Base-by-base conservation (phyloP, 495 filamentous ascomycete species). In the Tirmania nivea region DNA sequence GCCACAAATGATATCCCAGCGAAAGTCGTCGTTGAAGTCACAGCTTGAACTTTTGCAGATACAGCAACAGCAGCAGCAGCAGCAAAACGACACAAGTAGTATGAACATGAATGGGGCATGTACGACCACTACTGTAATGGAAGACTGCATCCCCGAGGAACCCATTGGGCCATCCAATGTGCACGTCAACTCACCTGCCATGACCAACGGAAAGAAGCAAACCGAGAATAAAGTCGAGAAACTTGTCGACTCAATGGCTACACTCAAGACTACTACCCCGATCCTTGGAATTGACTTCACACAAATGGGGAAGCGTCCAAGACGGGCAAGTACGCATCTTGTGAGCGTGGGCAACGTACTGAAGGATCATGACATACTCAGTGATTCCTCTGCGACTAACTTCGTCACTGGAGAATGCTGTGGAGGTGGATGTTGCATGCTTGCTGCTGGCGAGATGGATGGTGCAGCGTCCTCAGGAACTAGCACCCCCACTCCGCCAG, bases 341-440 rank as follows among this genome's bases (percentile, higher is more conserved):
- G 14, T 57, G 25, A 59, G 54, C 10, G 52, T 59, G 0, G 59
- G 61, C 14, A 59, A 62, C 51, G 69, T 67, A 14, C 57, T 58
- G 11, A 73, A 71, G 14, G 71, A 73, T 50, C 59, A 59, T 35
- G 54, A 55, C 10, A 16, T 57, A 1, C 11, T 55, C 6, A 54
- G 52, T 35, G 62, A 65, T 47, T 61, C 59, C 14, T 61, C 62
- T 9, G 62, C 62, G 14, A 64, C 62, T 9, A 64, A 64, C 49
- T 53, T 65, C 3, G 49, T 81, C 71, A 70, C 75, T 63, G 60
- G 75, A 69, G 69, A 81, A 69, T 97, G 92, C 70, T 97, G 90
- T 65, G 90, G 90, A 35, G 87, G 89, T 51, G 88, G 89, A 45
- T 95, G 92, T 69, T 95, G 88, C 65, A 74, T 60, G 72, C 78